Percentiles rank a stretch among this genome's conserved stretches.
Evolutionary conservation across 2,329 filamentous ascomycete species (phyloP).

Genomic region (Xylariaceae sp.): DNA sequence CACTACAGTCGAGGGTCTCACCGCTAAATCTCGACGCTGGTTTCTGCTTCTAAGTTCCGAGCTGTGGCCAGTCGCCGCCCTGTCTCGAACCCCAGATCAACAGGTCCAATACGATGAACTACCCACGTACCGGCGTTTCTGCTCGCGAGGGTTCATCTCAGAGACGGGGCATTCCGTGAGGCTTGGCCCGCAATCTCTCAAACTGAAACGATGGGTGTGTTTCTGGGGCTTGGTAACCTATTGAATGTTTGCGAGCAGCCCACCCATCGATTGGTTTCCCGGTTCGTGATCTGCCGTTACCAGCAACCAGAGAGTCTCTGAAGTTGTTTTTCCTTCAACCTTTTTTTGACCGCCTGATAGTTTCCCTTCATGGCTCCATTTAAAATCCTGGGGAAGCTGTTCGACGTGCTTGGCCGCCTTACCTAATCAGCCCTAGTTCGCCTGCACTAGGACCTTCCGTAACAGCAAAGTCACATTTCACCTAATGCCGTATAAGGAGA

Average conservation of each 20-base stretch:
- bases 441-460: neutral
- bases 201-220: slow-evolving; percentile 12
- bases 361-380: neutral
- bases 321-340: neutral
- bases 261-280: slow-evolving; percentile 1
- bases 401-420: slow-evolving; percentile 10
- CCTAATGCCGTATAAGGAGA: neutral
- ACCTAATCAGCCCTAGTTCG: slow-evolving; percentile 12
- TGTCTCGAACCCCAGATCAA: neutral
- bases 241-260: slow-evolving; percentile 12
- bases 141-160: neutral
- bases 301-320: too few relatives aligned
- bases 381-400: slow-evolving; percentile 20
- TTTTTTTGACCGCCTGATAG: slow-evolving; percentile 13
- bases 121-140: neutral
- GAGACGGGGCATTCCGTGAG: neutral
- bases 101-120: neutral
- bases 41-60: neutral
- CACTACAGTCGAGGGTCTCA: neutral
- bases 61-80: neutral
- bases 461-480: neutral
- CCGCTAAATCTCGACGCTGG: slow-evolving; percentile 7
- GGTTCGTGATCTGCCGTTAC: slow-evolving; percentile 13
- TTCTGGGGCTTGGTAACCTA: neutral
- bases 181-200: slow-evolving; percentile 4